These are phyloP conservation scores for Selaginella moellendorffii DNA, from an alignment of 75 land plant genomes.

Conservation along the genomic window DNA sequence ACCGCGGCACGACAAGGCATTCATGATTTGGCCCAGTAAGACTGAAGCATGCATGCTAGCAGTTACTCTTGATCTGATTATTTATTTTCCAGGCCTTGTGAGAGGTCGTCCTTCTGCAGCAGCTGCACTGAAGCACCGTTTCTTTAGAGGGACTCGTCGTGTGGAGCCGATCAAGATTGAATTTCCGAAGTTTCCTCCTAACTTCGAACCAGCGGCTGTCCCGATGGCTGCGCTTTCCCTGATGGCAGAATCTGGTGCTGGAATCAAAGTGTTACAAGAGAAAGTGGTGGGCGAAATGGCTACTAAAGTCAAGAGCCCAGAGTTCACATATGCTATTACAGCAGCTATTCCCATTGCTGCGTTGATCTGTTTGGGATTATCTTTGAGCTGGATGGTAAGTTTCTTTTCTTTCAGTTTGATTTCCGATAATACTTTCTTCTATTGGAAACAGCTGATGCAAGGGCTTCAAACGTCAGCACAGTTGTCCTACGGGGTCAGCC, in stretches of 20 bases:
- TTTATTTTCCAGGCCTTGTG: conserved; percentile 14
- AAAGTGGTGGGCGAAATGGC: background rate
- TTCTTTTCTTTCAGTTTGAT: too few species aligned
- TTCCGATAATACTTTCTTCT: background rate
- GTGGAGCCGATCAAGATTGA: background rate
- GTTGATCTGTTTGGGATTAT: conserved; percentile 9
- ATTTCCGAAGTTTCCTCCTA: background rate
- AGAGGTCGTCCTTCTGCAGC: conserved; percentile 22
- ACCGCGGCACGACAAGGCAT: conserved; percentile 19
- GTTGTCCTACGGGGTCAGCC: conserved; percentile 16
- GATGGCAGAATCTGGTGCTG: conserved; percentile 10
- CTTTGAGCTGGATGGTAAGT: conserved; percentile 20
- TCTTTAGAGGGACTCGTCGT: conserved; percentile 6
- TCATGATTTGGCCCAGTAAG: conserved; percentile 19
- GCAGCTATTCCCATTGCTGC: conserved; percentile 13
- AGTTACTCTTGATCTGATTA: background rate
- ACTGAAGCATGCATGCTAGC: background rate
- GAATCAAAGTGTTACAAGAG: background rate
- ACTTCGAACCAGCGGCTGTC: conserved; percentile 5
- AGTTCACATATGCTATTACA: background rate
- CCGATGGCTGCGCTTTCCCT: conserved; percentile 10
- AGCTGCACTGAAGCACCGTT: conserved; percentile 22
- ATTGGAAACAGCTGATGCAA: conserved; percentile 7
- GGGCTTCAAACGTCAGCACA: conserved; percentile 15
- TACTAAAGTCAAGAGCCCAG: background rate